These are phyloP conservation scores for Penicillium chermesinum DNA, from an alignment of 495 filamentous ascomycete species.

Conservation along the genomic window DNA sequence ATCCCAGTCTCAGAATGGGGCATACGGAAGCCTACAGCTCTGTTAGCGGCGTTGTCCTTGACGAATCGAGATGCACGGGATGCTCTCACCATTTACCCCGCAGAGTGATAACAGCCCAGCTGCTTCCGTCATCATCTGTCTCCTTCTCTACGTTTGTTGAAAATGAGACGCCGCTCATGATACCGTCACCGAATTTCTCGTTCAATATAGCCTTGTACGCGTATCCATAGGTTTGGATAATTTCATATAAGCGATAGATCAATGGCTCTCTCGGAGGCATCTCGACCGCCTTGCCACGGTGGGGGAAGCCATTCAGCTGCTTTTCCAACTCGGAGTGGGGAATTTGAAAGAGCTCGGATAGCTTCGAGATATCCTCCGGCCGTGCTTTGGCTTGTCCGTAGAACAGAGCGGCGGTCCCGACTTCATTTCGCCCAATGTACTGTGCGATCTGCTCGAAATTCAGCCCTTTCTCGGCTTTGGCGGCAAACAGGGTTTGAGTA, in stretches of 20 bases:
- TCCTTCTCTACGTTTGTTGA: conserved; percentile 95
- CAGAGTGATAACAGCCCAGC: conserved; percentile 87
- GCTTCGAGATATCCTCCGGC: conserved; percentile 67
- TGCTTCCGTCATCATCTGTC: conserved; percentile 72
- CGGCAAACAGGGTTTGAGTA: conserved; percentile 72
- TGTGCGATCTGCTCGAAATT: conserved; percentile 78
- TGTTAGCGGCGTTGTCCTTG: too few species aligned
- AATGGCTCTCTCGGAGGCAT: conserved; percentile 94
- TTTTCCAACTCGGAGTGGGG: conserved; percentile 49
- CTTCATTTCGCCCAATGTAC: conserved; percentile 77
- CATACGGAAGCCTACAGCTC: background rate
- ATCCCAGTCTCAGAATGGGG: background rate
- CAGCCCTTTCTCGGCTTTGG: conserved; percentile 69
- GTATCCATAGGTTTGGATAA: conserved; percentile 97
- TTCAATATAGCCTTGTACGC: conserved; percentile 95
- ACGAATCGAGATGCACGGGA: too few species aligned
- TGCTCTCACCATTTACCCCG: conserved; percentile 91
- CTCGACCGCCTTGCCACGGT: conserved; percentile 75
- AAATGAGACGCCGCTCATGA: conserved; percentile 97
- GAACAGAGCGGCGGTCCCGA: conserved; percentile 88
- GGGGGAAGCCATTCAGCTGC: conserved; percentile 69
- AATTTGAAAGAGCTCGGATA: conserved; percentile 63
- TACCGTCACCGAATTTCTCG: conserved; percentile 98
- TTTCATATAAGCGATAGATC: conserved; percentile 92
- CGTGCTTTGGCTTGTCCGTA: conserved; percentile 87